Evolutionary conservation across 1,139 yeast species (phyloP), one percentile per base, ranked within the genome.

Genomic region (Candida sanyaensis): DNA sequence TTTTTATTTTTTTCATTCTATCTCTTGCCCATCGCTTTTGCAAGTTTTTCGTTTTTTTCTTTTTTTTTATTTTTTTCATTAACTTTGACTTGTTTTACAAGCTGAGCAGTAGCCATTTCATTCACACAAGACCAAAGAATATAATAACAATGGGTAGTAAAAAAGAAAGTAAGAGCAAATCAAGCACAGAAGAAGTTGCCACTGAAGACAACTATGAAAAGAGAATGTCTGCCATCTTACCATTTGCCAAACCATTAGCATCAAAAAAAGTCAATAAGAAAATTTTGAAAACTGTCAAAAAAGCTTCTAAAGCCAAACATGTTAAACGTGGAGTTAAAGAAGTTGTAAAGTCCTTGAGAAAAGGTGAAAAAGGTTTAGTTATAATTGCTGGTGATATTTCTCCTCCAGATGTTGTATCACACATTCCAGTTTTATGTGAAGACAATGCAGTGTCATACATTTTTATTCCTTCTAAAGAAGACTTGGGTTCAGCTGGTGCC

Each of bases 281-380:
- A 73, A 86, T 93, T 33, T 81, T 95, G 63, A 95, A 95, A 75
- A 89, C 96, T 41, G 96, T 95, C 55, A 95, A 93, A 80, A 92
- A 90, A 70, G 97, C 97, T 9, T 90, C 98, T 49, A 93, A 93
- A 75, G 96, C 97, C 56, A 93, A 95, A 75, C 97, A 93, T 71
- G 97, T 95, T 61, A 92, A 91, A 77, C 83, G 99, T 72, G 99
- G 99, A 65, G 99, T 93, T 50, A 95, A 95, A 73, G 99, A 95
- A 73, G 99, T 93, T 41, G 98, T 93, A 61, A 95, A 95, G 75
- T 95, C 98, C 34, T 80, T 95, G 57, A 84, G 99, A 77, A 93
- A 93, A 74, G 98, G 98, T 56, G 98, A 92, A 69, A 93, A 93
- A 74, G 99, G 99, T 47, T 80, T 95, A 48, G 99, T 95, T 36